A percentile compares a stretch with the other conserved stretches of the same genome.
Conservation (phyloP, 495 filamentous ascomycete species). For the Peziza echinospora region DNA sequence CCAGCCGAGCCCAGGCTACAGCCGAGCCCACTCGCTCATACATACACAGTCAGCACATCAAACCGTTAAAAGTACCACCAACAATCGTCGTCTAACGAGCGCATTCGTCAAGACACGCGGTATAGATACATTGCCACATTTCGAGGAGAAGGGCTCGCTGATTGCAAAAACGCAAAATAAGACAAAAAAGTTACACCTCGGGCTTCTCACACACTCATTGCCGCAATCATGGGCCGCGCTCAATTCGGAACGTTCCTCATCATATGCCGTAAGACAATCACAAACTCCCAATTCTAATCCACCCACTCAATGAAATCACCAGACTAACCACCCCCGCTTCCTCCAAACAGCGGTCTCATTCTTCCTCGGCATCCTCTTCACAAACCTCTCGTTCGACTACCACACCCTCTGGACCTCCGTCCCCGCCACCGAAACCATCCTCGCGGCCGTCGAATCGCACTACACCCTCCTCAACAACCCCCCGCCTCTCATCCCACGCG, state of each 20-base stretch:
- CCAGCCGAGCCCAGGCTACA: too few relatives aligned
- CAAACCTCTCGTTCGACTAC: constrained; percentile 92
- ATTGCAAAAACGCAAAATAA: too few relatives aligned
- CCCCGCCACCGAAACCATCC: constrained; percentile 8
- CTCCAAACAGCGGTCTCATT: constrained; percentile 53
- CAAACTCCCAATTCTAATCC: background rate
- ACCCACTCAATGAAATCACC: constrained; percentile 4
- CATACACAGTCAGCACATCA: too few relatives aligned
- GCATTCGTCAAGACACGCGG: too few relatives aligned
- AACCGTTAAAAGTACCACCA: too few relatives aligned
- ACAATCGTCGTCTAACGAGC: too few relatives aligned
- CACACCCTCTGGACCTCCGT: constrained; percentile 56
- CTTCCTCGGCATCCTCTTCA: constrained; percentile 96
- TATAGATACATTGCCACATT: too few relatives aligned
- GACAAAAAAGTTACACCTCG: too few relatives aligned
- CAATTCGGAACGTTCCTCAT: constrained; percentile 87
- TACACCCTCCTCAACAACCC: constrained; percentile 67
- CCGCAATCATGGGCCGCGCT: background rate
- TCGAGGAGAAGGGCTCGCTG: too few relatives aligned
- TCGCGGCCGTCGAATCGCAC: constrained; percentile 45
- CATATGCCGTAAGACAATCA: constrained; percentile 53
- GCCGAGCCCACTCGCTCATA: too few relatives aligned
- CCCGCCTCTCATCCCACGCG: constrained; percentile 72
- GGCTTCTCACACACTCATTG: too few relatives aligned
- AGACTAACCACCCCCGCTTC: background rate